Evolutionary conservation across 805 yeast genomes (phyloP), one percentile per base, ranked within the genome.

Genomic region (Barnettozyma wickerhamii): DNA sequence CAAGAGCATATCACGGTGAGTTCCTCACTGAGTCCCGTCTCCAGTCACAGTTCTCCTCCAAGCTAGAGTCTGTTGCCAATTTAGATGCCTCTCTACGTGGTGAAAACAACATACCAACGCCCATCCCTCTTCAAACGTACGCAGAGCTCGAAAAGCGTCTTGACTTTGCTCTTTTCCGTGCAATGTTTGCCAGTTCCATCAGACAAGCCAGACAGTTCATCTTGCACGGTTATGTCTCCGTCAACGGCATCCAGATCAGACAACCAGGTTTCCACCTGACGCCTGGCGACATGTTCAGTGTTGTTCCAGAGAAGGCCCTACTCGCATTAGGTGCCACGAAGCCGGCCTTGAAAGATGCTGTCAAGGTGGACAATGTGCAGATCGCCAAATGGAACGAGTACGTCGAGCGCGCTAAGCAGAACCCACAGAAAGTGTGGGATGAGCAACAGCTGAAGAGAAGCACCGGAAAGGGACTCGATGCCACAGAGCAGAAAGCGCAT

Each of bases 1-100:
- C 97, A 7, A 78, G 99, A 65, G 83, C 91, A 2, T 91, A 91
- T 62, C 99, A 91, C 61, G 99, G 99, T 53, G 98, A 93, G 57
- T 87, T 84, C 60, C 62, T 91, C 41, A 84, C 91, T 1, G 99
- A 93, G 61, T 68, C 77, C 15, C 78, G 90, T 58, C 85, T 89
- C 82, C 83, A 84, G 58, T 65, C 78, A 7, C 62, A 74, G 37
- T 90, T 91, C 66, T 68, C 79, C 40, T 69, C 72, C 35, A 79
- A 81, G 45, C 69, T 89, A 51, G 81, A 84, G 45, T 85, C 95
- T 21, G 96, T 88, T 30, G 93, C 95, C 7, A 95, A 88, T 56
- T 72, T 88, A 58, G 95, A 87, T 63, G 85, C 91, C 7, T 81
- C 90, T 2, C 68, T 81, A 50, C 77, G 77, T 50, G 86, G 85